Percentiles rank a stretch among this genome's conserved stretches.
Evolutionary conservation across 345 rosid species (phyloP).

Genomic region (Odontarrhena argentea): DNA sequence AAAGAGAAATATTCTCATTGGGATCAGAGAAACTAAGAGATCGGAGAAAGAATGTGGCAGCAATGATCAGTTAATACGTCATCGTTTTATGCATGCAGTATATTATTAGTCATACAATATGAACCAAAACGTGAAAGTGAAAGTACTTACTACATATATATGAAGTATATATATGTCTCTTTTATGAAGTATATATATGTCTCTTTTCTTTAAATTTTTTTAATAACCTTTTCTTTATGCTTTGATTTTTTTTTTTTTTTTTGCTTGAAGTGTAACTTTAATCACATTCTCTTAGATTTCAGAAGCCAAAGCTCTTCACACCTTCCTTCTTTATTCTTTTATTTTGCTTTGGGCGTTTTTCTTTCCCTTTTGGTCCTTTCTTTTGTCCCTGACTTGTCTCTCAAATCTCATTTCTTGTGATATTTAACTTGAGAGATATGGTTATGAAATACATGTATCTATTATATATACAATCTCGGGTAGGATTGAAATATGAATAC

Average conservation of each 20-base stretch:
- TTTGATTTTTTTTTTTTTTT: constrained; percentile 34
- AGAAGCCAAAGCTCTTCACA: constrained; percentile 40
- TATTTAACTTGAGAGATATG: background rate
- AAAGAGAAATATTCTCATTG: constrained; percentile 45
- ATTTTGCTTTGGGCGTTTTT: constrained; percentile 14
- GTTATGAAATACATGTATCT: background rate
- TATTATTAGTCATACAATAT: constrained; percentile 29
- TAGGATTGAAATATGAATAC: no score
- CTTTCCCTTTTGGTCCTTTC: constrained; percentile 25
- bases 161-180: background rate
- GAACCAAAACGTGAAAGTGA: constrained; percentile 36
- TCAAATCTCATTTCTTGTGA: constrained; percentile 3
- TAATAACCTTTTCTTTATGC: constrained; percentile 39
- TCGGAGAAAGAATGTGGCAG: constrained; percentile 49
- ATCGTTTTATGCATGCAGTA: constrained; percentile 42
- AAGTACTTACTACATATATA: constrained; percentile 27
- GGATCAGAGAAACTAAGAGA: constrained; percentile 57
- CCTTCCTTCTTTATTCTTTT: constrained; percentile 30
- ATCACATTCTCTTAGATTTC: constrained; percentile 54
- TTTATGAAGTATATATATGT: constrained; percentile 6
- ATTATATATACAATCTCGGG: no score
- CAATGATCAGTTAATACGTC: constrained; percentile 46
- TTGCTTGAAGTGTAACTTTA: constrained; percentile 44
- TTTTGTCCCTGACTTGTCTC: constrained; percentile 39
- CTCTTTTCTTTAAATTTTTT: background rate